phyloP scores from a whole-genome alignment of 139 green algal species.

The Tetratostichococcus sp. region DNA sequence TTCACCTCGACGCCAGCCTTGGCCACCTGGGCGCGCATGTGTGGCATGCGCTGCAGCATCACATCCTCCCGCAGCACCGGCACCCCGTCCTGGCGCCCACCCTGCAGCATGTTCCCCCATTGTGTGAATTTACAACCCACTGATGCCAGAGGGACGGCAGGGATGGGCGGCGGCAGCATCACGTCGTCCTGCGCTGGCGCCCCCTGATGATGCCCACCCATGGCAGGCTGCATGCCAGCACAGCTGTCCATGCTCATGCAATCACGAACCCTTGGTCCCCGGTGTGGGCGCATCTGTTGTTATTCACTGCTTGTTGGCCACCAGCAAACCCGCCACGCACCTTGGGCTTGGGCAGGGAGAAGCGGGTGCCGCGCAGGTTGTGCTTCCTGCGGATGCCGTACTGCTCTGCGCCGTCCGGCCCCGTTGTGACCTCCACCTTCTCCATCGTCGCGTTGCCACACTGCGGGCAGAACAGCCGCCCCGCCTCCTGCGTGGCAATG shows the following conservation, averaged over 20 bases:
- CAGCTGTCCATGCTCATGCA: too few relatives aligned
- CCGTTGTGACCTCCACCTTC: slow-evolving; percentile 74
- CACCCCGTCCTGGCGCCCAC: slow-evolving; percentile 52
- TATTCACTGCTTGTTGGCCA: too few relatives aligned
- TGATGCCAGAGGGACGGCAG: too few relatives aligned
- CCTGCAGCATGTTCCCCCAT: slow-evolving; percentile 26
- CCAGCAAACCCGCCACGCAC: slow-evolving; percentile 41
- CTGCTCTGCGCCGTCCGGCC: slow-evolving; percentile 66
- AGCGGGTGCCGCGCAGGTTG: slow-evolving; percentile 77
- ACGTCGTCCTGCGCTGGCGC: too few relatives aligned
- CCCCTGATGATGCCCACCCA: too few relatives aligned
- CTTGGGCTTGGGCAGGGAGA: slow-evolving; percentile 86
- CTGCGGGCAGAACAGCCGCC: slow-evolving; percentile 86
- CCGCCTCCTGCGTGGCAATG: slow-evolving; percentile 28
- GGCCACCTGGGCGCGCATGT: slow-evolving; percentile 7
- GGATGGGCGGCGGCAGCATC: too few relatives aligned
- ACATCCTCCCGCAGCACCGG: slow-evolving; percentile 88
- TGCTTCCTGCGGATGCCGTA: slow-evolving; percentile 76
- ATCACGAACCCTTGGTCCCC: too few relatives aligned
- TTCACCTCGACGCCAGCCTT: slow-evolving; percentile 17
- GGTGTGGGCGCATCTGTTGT: neutral
- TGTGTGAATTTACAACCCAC: too few relatives aligned
- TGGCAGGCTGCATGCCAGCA: too few relatives aligned
- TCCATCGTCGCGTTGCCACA: slow-evolving; percentile 89
- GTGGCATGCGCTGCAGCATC: slow-evolving; percentile 59